Evolutionary conservation across 345 rosid species (phyloP), one percentile per base, ranked within the genome.

Genomic region (Rhodomyrtus tomentosa): DNA sequence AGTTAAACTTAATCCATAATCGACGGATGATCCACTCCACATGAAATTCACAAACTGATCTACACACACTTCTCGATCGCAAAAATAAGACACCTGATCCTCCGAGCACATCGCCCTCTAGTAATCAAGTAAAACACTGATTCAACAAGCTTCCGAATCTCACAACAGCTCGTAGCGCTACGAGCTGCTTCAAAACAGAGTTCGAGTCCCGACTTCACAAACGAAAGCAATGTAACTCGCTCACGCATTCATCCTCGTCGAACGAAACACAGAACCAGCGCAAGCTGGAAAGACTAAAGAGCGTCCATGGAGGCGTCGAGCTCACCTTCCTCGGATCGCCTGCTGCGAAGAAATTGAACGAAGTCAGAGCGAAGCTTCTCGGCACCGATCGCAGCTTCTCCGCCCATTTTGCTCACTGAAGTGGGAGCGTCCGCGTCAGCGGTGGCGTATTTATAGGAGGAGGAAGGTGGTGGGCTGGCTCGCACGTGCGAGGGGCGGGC

Each of bases 331-430:
- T 83, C 76, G 22, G 92, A 88, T 55, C 96, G 90, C 68, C 94
- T 86, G 86, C 92, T 87, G 0, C 86, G 91, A 48, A 96, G 94
- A 81, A 92, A 51, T 14, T 81, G 83, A 38, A 95, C 88, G 88
- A 95, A 96, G 83, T 93, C 87, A 80, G 85, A 81, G 82, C 98
- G 91, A 85, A 93, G 87, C 86, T 85, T 24, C 58, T 84, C 92
- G 11, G 85, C 80, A 62, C 89, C 83, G 40, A 50, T 73, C 50
- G 42, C 59, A 82, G 87, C 91, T 91, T 87, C 85, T 32, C 22
- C 58, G 54, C 84, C 85, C 82, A 79, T 59, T 3, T 51, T 55
- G 48, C 24, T 4, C 50, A 8, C 45, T 14, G 18, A 21, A 42
- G n/a, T 55, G 1, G 42, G 16, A 76, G 25, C 6, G 32, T 2